Percentiles rank a stretch among this genome's conserved stretches.
Conservation (phyloP, 208 protist genomes). For the Leishmania guyanensis region DNA sequence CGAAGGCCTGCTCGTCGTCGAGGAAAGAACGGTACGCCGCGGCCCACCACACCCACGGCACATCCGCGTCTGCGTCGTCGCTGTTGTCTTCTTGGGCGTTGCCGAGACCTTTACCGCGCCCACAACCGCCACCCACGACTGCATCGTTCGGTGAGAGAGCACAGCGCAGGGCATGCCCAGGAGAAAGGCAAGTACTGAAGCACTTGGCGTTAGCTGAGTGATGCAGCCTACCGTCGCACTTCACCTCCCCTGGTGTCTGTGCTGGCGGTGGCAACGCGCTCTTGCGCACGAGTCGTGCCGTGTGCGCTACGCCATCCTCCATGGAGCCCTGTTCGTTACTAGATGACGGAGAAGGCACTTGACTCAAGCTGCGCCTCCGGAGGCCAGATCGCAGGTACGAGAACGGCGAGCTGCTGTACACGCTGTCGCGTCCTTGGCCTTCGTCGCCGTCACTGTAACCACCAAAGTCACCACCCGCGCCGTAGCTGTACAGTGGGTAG, state of each 20-base stretch:
- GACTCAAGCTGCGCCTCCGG: not conserved
- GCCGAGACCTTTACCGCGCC: not conserved
- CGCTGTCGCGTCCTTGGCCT: not conserved
- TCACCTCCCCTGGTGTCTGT: conserved; percentile 1
- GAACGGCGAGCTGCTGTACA: conserved; percentile 7
- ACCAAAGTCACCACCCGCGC: not conserved
- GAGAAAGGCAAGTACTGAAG: not conserved
- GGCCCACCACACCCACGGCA: conserved; percentile 75
- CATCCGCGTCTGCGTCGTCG: conserved; percentile 21
- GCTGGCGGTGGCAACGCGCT: conserved; percentile 34
- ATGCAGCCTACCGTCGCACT: not conserved
- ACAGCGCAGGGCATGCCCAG: not conserved
- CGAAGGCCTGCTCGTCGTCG: conserved; percentile 75
- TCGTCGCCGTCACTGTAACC: not conserved
- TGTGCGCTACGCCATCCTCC: conserved; percentile 19
- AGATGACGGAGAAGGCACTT: not conserved
- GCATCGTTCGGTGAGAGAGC: not conserved
- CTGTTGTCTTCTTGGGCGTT: not conserved
- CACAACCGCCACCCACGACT: not conserved
- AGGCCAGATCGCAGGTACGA: conserved; percentile 7
- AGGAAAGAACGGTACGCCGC: conserved; percentile 77
- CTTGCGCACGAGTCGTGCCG: conserved; percentile 27
- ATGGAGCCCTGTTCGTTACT: not conserved
- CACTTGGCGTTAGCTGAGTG: not conserved
- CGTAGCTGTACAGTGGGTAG: not conserved